Base-by-base conservation (phyloP, 2,329 filamentous ascomycete species). In the Lasiodiplodia hormozganensis region DNA sequence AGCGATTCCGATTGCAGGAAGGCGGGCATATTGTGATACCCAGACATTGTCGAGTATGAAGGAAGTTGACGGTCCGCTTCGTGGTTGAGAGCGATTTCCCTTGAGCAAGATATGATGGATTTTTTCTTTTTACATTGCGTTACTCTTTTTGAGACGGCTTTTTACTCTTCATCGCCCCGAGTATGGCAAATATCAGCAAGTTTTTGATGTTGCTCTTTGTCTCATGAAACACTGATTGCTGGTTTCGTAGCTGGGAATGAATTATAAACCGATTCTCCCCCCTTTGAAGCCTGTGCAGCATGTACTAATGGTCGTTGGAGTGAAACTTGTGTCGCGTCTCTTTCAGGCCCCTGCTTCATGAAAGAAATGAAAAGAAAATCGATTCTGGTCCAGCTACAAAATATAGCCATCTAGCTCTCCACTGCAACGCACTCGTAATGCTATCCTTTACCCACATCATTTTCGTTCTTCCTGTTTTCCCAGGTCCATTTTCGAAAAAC, bases 101-200 rank as follows among this genome's bases (percentile, higher is more conserved):
- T 31, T 34, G n/a, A 18, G 47, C 4, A 25, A 25, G 60, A 47
- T n/a, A 7, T 8, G 38, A 12, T 60, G 7, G 11, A 14, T 34
- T 49, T 62, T 16, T 47, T 10, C 36, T 34, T n/a, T 60, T 47
- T 14, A n/a, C 36, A 21, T 57, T 57, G 18, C 31, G 31, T 12
- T 28, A 4, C 18, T 23, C 36, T 5, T 47, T 62, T 43, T 47
- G n/a, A 25, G 18, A 60, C 43, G 31, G 12, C 31, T 52, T 64
- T 52, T 11, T 18, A 52, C 23, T 62, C 16, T 31, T 47, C 18
- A 47, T 2, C 31, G 31, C 31, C 28, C 31, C 8, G 28, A 64
- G 60, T 47, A 38, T 64, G 60, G 52, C 36, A 47, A 49, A 52
- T 52, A 64, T 47, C 60, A 64, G 60, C 60, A 38, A 23, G 60